Evolutionary conservation across 768 basidiomycete species (phyloP).

Genomic region (Inosperma sp.): DNA sequence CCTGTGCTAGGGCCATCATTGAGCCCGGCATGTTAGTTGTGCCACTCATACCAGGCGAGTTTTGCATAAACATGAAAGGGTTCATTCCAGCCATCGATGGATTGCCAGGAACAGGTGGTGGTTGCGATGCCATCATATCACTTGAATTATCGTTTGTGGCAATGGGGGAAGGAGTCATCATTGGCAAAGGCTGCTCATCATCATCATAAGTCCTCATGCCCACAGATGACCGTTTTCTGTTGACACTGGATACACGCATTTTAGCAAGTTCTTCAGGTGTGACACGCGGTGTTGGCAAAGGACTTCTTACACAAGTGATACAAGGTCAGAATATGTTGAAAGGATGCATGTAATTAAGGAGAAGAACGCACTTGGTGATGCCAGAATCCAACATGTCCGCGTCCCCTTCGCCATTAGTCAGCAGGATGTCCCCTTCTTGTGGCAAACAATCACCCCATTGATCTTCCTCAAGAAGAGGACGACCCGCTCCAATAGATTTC

Average conservation of each 20-base stretch:
- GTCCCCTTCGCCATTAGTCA: conserved; percentile 35
- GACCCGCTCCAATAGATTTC: conserved; percentile 40
- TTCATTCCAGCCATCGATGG: conserved; percentile 7
- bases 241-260: not conserved
- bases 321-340: conserved; percentile 15
- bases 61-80: conserved; percentile 11
- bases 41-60: not conserved
- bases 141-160: not conserved
- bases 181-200: not conserved
- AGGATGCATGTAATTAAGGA: conserved; percentile 6
- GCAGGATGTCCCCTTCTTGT: conserved; percentile 38
- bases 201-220: not conserved
- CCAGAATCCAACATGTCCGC: conserved; percentile 27
- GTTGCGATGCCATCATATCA: not conserved
- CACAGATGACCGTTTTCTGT: not conserved
- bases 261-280: conserved; percentile 40
- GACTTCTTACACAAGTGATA: conserved; percentile 42
- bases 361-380: conserved; percentile 40
- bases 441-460: conserved; percentile 49
- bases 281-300: conserved; percentile 57
- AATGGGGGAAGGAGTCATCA: not conserved
- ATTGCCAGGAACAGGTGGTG: not conserved
- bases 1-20: conserved; percentile 11
- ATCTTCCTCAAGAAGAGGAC: conserved; percentile 43
- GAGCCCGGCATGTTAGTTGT: conserved; percentile 13